Evolutionary conservation across 306 rosid species (phyloP), one percentile per base, ranked within the genome.

Genomic region (Carpinus viminea): DNA sequence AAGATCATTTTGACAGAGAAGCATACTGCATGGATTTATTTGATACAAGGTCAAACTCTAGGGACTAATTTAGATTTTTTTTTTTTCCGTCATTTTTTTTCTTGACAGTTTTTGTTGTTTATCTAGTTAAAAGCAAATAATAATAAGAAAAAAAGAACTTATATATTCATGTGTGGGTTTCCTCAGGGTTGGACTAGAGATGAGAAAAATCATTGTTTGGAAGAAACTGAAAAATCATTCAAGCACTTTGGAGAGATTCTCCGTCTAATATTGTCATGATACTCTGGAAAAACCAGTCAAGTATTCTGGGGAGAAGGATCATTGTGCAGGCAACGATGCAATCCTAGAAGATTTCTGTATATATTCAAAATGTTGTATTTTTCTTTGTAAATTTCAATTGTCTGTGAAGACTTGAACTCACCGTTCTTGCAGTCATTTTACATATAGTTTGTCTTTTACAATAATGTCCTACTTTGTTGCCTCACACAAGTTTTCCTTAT

Each of bases 141-240:
- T 38, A 38, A 38, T 2, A 11, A 28, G 8, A 2, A 17, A 26
- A n/a, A 17, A 48, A 18, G 47, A 74, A 2, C 2, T 48, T n/a
- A n/a, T n/a, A n/a, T 47, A n/a, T 75, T 34, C 5, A 7, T 78
- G 43, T 62, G 48, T 80, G 34, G 64, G 46, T 54, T 78, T 80
- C 46, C 18, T 60, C 79, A 96, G 99, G 89, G 83, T 55, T 96
- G 99, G 99, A 89, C 88, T 17, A 88, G 98, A 72, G 99, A 90
- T 85, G 99, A 96, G 86, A 96, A 96, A 91, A 47, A 96, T 82
- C 98, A 88, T 79, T 96, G 97, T 79, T 76, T 96, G 81, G 99
- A 93, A 85, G 99, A 96, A 88, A 96, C 99, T 0, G 93, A 93
- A 79, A 93, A 93, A 81, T 93, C 99, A 13, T 96, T 96, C 86